Base-by-base conservation (phyloP, 75 land plant genomes). In the Larix kaempferi region DNA sequence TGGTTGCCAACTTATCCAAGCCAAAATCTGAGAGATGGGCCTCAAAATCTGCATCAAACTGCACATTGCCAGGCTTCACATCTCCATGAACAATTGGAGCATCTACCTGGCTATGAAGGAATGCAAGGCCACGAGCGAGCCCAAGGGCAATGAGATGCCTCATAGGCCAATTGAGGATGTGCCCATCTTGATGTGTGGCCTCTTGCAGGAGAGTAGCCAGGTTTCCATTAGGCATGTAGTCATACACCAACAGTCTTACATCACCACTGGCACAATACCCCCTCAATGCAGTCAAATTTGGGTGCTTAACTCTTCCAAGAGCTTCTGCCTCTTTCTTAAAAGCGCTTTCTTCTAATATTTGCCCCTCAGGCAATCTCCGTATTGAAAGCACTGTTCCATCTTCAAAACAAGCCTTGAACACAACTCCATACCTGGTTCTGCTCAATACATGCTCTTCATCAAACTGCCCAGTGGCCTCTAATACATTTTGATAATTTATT, bases 171-270 rank as follows among this genome's bases (percentile, higher is more conserved):
- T 94, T 96, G 52, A 96, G 87, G 21, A 94, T 87, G 65, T 96
- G 98, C 15, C 99, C 99, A 65, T 90, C 99, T 49, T 49, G 12
- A 78, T 91, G 98, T 0, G 96, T 86, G 1, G 99, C 98, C 72
- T 98, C 98, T 82, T 98, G 99, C 58, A 98, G 91, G 17, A 98
- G 88, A 0, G 94, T 94, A 13, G 91, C 93, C 10, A 95, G 86
- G 86, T 88, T 95, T 26, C 99, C 99, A 75, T 98, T 98, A 57
- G 99, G 99, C 99, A 98, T 98, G 92, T 98, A 98, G 79, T 98
- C 99, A 71, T 91, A 93, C 21, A 95, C 84, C 37, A 98, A 87
- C 44, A 98, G 90, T 19, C 93, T 79, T 27, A 90, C 86, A 33
- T 95, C 96, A 19, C 89, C 80, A 5, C 91, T 84, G 4, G 87